A percentile compares a stretch with the other conserved stretches of the same genome.
Conservation (phyloP, 2,329 filamentous ascomycete genomes). For the Aspergillus niger region DNA sequence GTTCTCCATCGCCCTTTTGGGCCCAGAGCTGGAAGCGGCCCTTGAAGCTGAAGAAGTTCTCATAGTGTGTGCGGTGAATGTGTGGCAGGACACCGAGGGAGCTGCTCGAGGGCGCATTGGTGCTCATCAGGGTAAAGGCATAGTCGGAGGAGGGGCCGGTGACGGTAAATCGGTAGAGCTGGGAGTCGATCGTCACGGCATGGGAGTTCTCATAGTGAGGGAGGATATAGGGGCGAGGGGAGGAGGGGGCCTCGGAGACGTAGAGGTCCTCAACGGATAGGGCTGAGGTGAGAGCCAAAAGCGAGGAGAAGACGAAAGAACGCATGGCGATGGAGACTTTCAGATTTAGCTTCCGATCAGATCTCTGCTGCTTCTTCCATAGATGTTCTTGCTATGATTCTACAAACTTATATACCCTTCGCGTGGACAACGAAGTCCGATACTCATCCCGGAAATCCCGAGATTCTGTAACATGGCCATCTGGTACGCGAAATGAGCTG, state of each 20-base stretch:
- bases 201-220: slow-evolving; percentile 36
- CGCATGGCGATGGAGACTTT: background rate
- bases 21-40: slow-evolving; percentile 52
- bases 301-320: slow-evolving; percentile 9
- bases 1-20: slow-evolving; percentile 33
- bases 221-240: slow-evolving; percentile 40
- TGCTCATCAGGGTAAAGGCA: slow-evolving; percentile 50
- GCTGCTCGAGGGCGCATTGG: slow-evolving; percentile 42
- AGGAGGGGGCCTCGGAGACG: slow-evolving; percentile 33
- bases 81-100: slow-evolving; percentile 49
- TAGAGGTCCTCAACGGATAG: slow-evolving; percentile 25
- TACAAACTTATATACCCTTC: background rate
- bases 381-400: background rate
- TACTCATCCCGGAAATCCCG: background rate
- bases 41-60: slow-evolving; percentile 52
- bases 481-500: background rate
- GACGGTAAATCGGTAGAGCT: slow-evolving; percentile 48
- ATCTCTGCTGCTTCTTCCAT: background rate
- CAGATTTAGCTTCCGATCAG: background rate
- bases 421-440: background rate
- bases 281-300: slow-evolving; percentile 7
- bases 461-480: background rate
- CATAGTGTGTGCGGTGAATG: slow-evolving; percentile 46
- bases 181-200: slow-evolving; percentile 38
- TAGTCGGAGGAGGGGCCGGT: slow-evolving; percentile 49